A percentile compares a stretch with the other conserved stretches of the same genome.
phyloP scores from a whole-genome alignment of 2,329 filamentous ascomycete species.

The Colletotrichum sp. region DNA sequence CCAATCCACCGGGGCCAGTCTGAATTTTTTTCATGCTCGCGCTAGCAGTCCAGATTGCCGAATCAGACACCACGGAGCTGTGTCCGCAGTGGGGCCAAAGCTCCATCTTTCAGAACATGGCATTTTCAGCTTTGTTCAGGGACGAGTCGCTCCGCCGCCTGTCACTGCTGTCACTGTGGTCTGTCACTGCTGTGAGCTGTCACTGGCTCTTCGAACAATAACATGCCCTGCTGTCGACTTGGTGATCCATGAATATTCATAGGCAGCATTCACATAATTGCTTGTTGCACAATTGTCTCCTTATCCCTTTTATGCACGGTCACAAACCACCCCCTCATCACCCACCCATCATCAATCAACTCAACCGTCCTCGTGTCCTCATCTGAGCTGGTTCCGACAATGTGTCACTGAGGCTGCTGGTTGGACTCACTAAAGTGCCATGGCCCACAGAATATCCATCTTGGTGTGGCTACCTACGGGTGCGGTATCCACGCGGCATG shows the following conservation, averaged over 20 bases:
- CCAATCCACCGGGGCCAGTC: constrained; percentile 4
- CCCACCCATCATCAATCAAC: neutral
- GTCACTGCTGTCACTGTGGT: neutral
- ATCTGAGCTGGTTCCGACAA: neutral
- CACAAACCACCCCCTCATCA: neutral
- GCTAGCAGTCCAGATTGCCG: neutral
- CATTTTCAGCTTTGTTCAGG: neutral
- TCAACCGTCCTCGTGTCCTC: neutral
- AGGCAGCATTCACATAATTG: neutral
- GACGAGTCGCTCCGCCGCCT: neutral
- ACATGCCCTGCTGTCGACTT: neutral
- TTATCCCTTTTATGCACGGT: neutral
- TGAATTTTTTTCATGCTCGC: constrained; percentile 9
- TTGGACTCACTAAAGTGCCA: neutral
- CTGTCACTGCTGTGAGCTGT: neutral
- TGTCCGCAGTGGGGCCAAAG: neutral
- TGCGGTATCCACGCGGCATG: neutral
- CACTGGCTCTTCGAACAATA: neutral
- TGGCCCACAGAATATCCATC: neutral
- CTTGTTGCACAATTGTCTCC: neutral
- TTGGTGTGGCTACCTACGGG: neutral
- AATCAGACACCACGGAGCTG: neutral
- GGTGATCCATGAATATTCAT: no score
- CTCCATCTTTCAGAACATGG: neutral
- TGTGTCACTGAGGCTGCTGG: neutral